Evolutionary conservation across 345 rosid species (phyloP).

Genomic region (Salix purpurea): DNA sequence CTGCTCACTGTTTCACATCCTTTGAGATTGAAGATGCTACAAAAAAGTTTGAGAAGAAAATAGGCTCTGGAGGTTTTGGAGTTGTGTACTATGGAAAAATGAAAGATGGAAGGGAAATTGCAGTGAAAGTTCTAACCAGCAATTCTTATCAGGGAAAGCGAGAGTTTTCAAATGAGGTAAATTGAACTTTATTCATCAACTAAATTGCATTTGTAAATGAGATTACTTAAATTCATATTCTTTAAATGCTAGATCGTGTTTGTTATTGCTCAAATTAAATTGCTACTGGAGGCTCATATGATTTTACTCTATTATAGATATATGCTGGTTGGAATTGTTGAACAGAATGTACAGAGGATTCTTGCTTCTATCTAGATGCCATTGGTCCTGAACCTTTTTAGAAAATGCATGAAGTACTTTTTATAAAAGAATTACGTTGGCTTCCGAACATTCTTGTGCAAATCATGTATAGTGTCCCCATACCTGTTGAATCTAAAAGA

Average conservation of each 20-base stretch:
- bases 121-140: slow-evolving; percentile 74
- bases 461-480: neutral
- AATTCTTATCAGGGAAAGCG: slow-evolving; percentile 89
- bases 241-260: neutral
- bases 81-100: slow-evolving; percentile 80
- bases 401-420: too few species aligned
- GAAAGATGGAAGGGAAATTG: slow-evolving; percentile 90
- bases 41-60: slow-evolving; percentile 65
- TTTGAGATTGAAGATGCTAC: slow-evolving; percentile 87
- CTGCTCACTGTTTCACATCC: slow-evolving; percentile 74
- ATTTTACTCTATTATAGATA: too few species aligned
- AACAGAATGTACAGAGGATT: too few species aligned
- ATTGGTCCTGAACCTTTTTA: too few species aligned
- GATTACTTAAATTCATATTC: neutral
- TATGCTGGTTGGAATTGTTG: too few species aligned
- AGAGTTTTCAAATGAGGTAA: slow-evolving; percentile 95
- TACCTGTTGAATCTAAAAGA: neutral
- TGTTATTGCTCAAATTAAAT: too few species aligned
- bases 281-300: too few species aligned
- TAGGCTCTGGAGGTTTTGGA: slow-evolving; percentile 98
- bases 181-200: neutral
- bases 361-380: too few species aligned
- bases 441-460: too few species aligned
- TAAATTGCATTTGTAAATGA: neutral
- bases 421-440: too few species aligned